Conservation (phyloP, 2,329 filamentous ascomycete genomes). For the Ceratocystis colombiana region DNA sequence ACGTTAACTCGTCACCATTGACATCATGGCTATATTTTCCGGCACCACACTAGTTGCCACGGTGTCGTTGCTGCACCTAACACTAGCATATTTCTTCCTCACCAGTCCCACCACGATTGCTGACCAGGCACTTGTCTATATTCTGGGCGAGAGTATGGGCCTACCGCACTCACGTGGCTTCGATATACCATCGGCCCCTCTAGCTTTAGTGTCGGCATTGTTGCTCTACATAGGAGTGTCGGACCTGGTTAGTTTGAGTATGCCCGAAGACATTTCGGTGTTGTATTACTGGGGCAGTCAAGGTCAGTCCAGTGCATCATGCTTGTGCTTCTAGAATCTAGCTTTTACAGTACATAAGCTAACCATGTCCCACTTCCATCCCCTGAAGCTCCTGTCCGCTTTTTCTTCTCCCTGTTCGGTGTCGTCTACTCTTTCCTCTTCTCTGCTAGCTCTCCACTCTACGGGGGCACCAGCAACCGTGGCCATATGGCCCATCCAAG, state of each 20-base stretch:
- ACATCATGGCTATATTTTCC: constrained; percentile 68
- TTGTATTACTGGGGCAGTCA: constrained; percentile 57
- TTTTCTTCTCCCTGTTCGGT: constrained; percentile 51
- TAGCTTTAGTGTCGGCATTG: constrained; percentile 62
- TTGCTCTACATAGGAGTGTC: constrained; percentile 51
- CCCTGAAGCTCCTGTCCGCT: constrained; percentile 49
- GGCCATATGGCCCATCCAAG: constrained; percentile 34
- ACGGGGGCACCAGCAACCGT: constrained; percentile 31
- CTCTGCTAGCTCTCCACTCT: constrained; percentile 42
- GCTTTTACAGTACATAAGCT: constrained; percentile 13
- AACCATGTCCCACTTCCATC: constrained; percentile 1
- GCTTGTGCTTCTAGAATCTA: too few relatives aligned
- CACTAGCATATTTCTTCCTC: constrained; percentile 74
- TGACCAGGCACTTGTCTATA: constrained; percentile 68
- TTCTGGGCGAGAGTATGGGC: constrained; percentile 74
- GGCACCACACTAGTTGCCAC: constrained; percentile 70
- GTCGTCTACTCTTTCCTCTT: constrained; percentile 57
- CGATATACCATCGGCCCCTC: constrained; percentile 56
- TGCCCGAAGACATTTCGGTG: constrained; percentile 55
- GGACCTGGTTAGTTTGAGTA: constrained; percentile 56
- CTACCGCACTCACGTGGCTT: constrained; percentile 60
- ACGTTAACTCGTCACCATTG: background rate
- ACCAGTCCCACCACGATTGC: constrained; percentile 60
- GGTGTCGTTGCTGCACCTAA: constrained; percentile 74
- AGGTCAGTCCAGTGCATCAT: constrained; percentile 40